Base-by-base conservation (phyloP, 176 grass and related monocot species). In the Carex myosuroides region DNA sequence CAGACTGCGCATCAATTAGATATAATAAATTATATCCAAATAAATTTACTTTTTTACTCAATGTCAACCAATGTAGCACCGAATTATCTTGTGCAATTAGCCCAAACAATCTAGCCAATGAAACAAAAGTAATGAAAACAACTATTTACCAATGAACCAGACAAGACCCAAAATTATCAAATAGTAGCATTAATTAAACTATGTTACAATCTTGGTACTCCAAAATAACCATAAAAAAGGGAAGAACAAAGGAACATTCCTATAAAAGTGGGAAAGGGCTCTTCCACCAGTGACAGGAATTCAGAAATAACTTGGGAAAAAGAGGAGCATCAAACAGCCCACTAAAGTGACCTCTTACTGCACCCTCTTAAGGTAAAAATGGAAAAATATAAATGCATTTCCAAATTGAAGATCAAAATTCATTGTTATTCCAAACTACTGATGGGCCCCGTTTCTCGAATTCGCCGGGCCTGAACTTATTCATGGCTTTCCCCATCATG, bases 401-500 rank as follows among this genome's bases (percentile, higher is more conserved):
- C 73, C 56, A 81, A 22, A 76, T 52, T 70, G 29, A 71, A 56
- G 9, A 66, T 85, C 76, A 90, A 14, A 74, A 50, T 48, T 78
- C 65, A 13, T 89, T 85, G 2, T 83, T 81, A 76, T 91, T 93
- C 95, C 92, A 98, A 52, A 93, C 81, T 58, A 98, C 76, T 10
- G 85, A 87, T 18, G 88, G 80, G 1, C 89, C 95, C 84, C 82
- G 92, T 65, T 41, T 89, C 67, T 91, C 54, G 60, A 80, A 86
- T 79, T 88, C 86, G 30, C 87, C 91, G 0, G 92, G 89, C 17
- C 86, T 88, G 50, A 89, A 64, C 84, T 90, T 91, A 58, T 87
- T 93, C 86, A 94, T 93, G 32, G 78, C 83, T 62, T 84, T 89
- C 11, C 95, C 95, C 89, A 98, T 93, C 91, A 98, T 90, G 13